These are phyloP conservation scores for Phytophthora litchii DNA, from an alignment of 352 stramenopile species.

Conservation along the genomic window DNA sequence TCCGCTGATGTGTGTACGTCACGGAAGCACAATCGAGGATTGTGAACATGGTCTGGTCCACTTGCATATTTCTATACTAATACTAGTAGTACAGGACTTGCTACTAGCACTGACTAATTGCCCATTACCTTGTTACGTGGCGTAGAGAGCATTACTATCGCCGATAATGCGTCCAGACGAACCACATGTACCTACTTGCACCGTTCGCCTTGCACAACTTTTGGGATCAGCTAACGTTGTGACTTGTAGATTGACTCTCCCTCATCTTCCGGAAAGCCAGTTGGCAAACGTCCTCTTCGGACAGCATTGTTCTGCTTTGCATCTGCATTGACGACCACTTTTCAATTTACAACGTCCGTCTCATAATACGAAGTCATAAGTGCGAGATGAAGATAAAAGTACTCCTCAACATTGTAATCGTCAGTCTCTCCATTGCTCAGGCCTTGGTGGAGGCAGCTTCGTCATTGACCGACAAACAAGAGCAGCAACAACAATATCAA, in stretches of 20 bases:
- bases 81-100: too few relatives aligned
- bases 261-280: neutral
- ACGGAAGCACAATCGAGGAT: too few relatives aligned
- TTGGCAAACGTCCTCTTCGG: neutral
- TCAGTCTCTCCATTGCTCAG: neutral
- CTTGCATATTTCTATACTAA: too few relatives aligned
- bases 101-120: too few relatives aligned
- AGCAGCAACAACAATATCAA: conserved; percentile 3
- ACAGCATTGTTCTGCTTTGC: neutral
- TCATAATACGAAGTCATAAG: neutral
- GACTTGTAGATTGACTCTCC: neutral
- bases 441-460: neutral
- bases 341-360: neutral
- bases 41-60: too few relatives aligned
- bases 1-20: too few relatives aligned
- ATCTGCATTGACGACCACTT: neutral
- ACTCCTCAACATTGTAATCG: neutral
- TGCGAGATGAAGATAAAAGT: conserved; percentile 2
- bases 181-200: neutral
- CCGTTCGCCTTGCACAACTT: neutral
- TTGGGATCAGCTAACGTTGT: neutral
- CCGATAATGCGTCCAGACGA: neutral
- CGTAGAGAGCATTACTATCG: too few relatives aligned
- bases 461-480: neutral
- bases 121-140: too few relatives aligned